Base-by-base conservation (phyloP, 192 early-diverging fungal species). In the Podila clonocystis region DNA sequence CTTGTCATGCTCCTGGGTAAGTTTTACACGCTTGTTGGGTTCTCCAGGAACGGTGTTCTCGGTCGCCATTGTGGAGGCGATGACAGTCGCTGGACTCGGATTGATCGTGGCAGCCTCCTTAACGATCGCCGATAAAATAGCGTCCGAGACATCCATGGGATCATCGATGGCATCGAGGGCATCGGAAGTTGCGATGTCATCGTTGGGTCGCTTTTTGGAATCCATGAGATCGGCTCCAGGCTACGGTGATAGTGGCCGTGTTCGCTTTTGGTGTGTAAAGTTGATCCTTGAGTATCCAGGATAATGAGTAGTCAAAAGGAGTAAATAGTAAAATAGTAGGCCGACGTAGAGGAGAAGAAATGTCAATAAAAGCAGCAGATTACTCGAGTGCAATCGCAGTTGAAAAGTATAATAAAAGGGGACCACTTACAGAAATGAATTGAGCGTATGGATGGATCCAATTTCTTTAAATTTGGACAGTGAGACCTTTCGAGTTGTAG, bases 171-270 rank as follows among this genome's bases (percentile, higher is more conserved):
- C 41, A 15, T 45, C 41, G 11, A 15, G 15, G 41, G 41, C 41
- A 15, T 45, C 41, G 13, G 41, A 45, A 12, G 41, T 4, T 15
- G 11, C 41, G 15, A 45, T 13, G n/a, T 80, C 76, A 13, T 72
- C 65, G 33, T 72, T 80, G 4, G 77, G 70, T 26, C 77, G 65
- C 58, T 80, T 80, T 64, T 80, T 80, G 61, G 70, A 68, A n/a
- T 80, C 77, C 77, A 80, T 80, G 24, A n/a, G 30, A 13, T 26
- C 33, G 58, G 22, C 38, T 34, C 34, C n/a, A n/a, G 38, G 26
- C 30, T 24, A 30, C 3, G 33, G 31, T 45, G 38, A 31, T 34
- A 5, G 1, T 38, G 20, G n/a, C 22, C n/a, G 33, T 24, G 17
- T 26, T 11, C 13, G 22, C 26, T 33, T 0, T 41, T 4, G n/a